Evolutionary conservation across 495 filamentous ascomycete genomes (phyloP), one percentile per base, ranked within the genome.

Genomic region (Aspergillus egyptiacus): DNA sequence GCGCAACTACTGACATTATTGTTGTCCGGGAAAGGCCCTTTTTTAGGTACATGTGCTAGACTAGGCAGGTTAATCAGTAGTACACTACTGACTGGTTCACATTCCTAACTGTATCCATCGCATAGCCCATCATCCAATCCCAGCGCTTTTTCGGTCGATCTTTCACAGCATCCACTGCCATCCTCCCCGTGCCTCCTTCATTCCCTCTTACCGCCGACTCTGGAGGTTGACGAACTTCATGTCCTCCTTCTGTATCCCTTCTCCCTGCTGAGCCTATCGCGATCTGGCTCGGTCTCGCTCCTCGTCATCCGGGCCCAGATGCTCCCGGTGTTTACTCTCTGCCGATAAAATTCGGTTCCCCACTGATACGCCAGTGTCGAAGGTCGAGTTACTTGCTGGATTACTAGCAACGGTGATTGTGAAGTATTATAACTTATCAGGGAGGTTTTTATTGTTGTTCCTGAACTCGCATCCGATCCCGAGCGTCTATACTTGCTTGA

Each of bases 31-130:
- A n/a, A 47, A 53, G 49, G 35, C 30, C 24, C 34, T 46, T 46
- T n/a, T n/a, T n/a, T n/a, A n/a, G n/a, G n/a, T n/a, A n/a, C n/a
- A n/a, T n/a, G n/a, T n/a, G n/a, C n/a, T n/a, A n/a, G n/a, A n/a
- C n/a, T n/a, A n/a, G n/a, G n/a, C n/a, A n/a, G n/a, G n/a, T n/a
- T n/a, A n/a, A n/a, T n/a, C n/a, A n/a, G n/a, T n/a, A n/a, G n/a
- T n/a, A n/a, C n/a, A n/a, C n/a, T n/a, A n/a, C n/a, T n/a, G n/a
- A n/a, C n/a, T 56, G 43, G 51, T 50, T 54, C 48, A 46, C 57
- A 60, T 56, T 60, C 57, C 46, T 49, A 40, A 20, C 45, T 51
- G 40, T 57, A 34, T 41, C 44, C 32, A 54, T 59, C 46, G 42
- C 53, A 57, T 56, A 37, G 38, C 53, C 34, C 9, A 15, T 35